A percentile compares a stretch with the other conserved stretches of the same genome.
Evolutionary conservation across 805 yeast species (phyloP).

Genomic region (Metschnikowia kunwiensis): DNA sequence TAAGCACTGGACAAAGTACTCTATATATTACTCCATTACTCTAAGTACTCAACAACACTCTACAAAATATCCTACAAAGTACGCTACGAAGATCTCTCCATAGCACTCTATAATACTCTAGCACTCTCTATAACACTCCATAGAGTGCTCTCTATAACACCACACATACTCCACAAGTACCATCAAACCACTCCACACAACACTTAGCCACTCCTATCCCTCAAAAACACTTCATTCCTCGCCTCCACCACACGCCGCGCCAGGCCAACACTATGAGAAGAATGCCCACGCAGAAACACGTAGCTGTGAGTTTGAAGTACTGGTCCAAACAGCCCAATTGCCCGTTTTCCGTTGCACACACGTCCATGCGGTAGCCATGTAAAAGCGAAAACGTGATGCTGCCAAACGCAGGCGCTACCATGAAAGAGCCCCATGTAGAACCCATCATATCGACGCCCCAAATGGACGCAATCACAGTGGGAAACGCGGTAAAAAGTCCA

Average conservation of each 20-base stretch:
- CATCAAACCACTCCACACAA: too few species aligned
- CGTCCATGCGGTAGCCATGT: slow-evolving; percentile 65
- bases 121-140: too few species aligned
- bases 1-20: too few species aligned
- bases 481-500: slow-evolving; percentile 79
- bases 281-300: slow-evolving; percentile 26
- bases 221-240: slow-evolving; percentile 29
- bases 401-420: slow-evolving; percentile 86
- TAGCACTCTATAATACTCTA: too few species aligned
- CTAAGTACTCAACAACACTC: too few species aligned
- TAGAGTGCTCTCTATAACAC: too few species aligned
- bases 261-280: slow-evolving; percentile 25
- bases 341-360: slow-evolving; percentile 22
- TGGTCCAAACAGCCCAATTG: slow-evolving; percentile 22
- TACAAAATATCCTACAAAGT: too few species aligned
- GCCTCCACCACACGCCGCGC: slow-evolving; percentile 29
- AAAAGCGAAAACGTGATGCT: slow-evolving; percentile 63
- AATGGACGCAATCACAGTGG: slow-evolving; percentile 74
- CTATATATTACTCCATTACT: too few species aligned
- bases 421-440: slow-evolving; percentile 87
- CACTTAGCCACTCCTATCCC: too few species aligned
- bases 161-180: too few species aligned
- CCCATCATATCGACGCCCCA: slow-evolving; percentile 92
- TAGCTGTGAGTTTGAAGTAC: slow-evolving; percentile 29
- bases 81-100: too few species aligned